Evolutionary conservation across 2,329 filamentous ascomycete species (phyloP), one percentile per base, ranked within the genome.

Genomic region (Coniochaeta sp.): DNA sequence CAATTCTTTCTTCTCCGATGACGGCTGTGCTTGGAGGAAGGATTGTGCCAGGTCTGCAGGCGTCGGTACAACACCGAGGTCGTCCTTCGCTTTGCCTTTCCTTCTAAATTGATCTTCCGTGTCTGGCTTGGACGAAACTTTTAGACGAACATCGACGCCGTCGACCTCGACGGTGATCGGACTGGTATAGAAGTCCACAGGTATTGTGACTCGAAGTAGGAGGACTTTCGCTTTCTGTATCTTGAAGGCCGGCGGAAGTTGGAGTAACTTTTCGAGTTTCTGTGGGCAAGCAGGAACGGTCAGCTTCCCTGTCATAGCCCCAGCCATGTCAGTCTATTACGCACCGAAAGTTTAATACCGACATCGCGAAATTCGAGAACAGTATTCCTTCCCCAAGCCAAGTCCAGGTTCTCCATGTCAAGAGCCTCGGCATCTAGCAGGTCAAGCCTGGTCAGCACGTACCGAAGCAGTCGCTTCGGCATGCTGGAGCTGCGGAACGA

Each of bases 331-430:
- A 34, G 40, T 57, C 31, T 17, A 59, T 58, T 61, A 55, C 79
- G 67, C 79, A 90, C 91, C 80, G 91, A 84, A 62, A 93, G 76
- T 71, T 88, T 89, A 64, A 97, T 78, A 1, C 89, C 91, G 61
- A 97, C 89, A 80, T 98, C 89, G 67, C 88, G 86, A 67, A 97
- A 87, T 73, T 96, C 93, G 52, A 97, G 82, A 0, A 89, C 88
- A 44, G 89, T 95, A 65, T 88, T 88, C 72, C 88, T 87, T 36
- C 95, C 95, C 74, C 91, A 84, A 54, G 87, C 87, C 66, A 97
- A 85, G 67, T 96, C 91, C 64, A 98, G 77, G 66, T 91, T 91
- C 65, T 95, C 91, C 63, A 95, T 82, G 69, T 97, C 90, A 66
- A 97, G 79, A 14, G 89, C 88, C 70, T 96, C 89, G 61, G 91